phyloP scores from a whole-genome alignment of 352 stramenopile genomes.

The Globisporangium cystogenes region DNA sequence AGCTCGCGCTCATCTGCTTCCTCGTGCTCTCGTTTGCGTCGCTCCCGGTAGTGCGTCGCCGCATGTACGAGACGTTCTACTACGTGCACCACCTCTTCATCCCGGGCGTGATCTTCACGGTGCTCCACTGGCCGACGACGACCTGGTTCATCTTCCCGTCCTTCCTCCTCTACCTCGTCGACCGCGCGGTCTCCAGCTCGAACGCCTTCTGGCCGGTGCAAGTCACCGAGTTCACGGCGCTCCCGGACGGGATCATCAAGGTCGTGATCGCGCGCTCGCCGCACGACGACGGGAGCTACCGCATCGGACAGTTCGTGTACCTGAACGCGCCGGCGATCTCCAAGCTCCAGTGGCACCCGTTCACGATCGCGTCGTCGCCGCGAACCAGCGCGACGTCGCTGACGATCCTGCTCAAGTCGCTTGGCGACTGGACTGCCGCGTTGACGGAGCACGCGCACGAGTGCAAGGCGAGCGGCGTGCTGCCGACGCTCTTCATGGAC shows the following conservation, averaged over 20 bases:
- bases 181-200: constrained; percentile 20
- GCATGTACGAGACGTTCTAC: constrained; percentile 39
- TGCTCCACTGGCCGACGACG: constrained; percentile 30
- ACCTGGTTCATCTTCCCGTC: constrained; percentile 33
- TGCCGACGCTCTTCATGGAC: constrained; percentile 33
- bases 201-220: constrained; percentile 23
- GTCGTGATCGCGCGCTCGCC: constrained; percentile 23
- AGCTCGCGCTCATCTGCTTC: constrained; percentile 29
- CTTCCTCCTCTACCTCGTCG: constrained; percentile 31
- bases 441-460: constrained; percentile 28
- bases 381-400: constrained; percentile 12
- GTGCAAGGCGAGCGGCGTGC: constrained; percentile 19
- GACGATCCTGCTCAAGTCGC: constrained; percentile 34
- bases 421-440: constrained; percentile 30
- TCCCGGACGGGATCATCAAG: constrained; percentile 24
- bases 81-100: constrained; percentile 37
- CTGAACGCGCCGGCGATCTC: constrained; percentile 36
- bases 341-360: constrained; percentile 48
- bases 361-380: constrained; percentile 43
- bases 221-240: constrained; percentile 18
- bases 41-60: constrained; percentile 31
- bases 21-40: constrained; percentile 25
- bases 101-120: constrained; percentile 21
- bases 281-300: constrained; percentile 14
- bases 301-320: constrained; percentile 42